phyloP scores from a whole-genome alignment of 2,329 filamentous ascomycete genomes.

The Trichoderma aggressivum region DNA sequence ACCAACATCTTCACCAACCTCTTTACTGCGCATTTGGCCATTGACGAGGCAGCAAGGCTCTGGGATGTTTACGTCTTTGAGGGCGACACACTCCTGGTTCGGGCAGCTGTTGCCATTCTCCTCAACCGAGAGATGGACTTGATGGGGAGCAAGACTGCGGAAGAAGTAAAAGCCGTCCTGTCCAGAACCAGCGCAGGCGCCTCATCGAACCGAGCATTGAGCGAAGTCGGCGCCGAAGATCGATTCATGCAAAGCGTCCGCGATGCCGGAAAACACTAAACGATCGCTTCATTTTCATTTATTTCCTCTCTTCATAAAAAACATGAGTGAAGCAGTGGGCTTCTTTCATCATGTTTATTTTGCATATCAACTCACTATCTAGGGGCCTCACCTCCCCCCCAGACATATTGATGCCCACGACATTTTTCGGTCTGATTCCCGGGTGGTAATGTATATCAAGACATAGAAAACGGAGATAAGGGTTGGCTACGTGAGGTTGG shows the following conservation, averaged over 20 bases:
- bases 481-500: slow-evolving; percentile 15
- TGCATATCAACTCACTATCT: slow-evolving; percentile 6
- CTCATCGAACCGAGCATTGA: slow-evolving; percentile 35
- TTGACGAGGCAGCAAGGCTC: slow-evolving; percentile 68
- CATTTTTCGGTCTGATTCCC: slow-evolving; percentile 19
- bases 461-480: slow-evolving; percentile 20
- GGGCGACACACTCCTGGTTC: slow-evolving; percentile 67
- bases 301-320: not conserved
- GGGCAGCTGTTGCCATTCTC: slow-evolving; percentile 68
- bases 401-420: slow-evolving; percentile 7
- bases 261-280: slow-evolving; percentile 34
- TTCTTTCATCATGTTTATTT: not conserved
- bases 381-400: not conserved
- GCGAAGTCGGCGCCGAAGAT: slow-evolving; percentile 47
- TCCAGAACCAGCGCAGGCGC: slow-evolving; percentile 31
- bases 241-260: slow-evolving; percentile 37
- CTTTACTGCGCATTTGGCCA: slow-evolving; percentile 59
- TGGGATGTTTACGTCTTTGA: slow-evolving; percentile 86
- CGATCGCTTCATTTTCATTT: not conserved
- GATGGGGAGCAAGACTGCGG: slow-evolving; percentile 43
- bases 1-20: slow-evolving; percentile 59
- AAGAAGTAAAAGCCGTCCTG: slow-evolving; percentile 42
- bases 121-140: slow-evolving; percentile 51
- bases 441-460: slow-evolving; percentile 28
- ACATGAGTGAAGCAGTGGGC: not conserved